Evolutionary conservation across 208 protist species (phyloP).

Genomic region (Herpetomonas tarakana): DNA sequence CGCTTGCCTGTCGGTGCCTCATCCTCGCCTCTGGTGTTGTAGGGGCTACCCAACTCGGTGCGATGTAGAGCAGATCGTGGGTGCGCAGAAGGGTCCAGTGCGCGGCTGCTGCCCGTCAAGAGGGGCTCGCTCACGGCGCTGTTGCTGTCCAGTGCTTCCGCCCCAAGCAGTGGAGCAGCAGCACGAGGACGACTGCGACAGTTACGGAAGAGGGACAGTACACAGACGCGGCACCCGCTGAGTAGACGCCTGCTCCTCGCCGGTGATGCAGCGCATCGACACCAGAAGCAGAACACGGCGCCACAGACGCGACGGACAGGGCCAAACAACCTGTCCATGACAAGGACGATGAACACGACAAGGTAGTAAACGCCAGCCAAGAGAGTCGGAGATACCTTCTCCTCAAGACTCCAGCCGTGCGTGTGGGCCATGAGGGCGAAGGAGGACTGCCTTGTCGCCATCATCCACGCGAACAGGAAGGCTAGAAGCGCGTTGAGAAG

Average conservation of each 20-base stretch:
- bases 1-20: background rate
- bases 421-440: constrained; percentile 21
- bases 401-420: constrained; percentile 17
- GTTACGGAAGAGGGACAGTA: background rate
- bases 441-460: constrained; percentile 15
- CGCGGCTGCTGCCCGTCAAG: background rate
- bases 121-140: background rate
- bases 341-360: constrained; percentile 12
- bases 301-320: background rate
- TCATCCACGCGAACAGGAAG: constrained; percentile 50
- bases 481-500: constrained; percentile 21
- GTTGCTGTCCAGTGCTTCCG: background rate
- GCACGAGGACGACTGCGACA: too few relatives aligned
- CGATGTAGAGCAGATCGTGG: too few relatives aligned
- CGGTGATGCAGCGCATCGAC: background rate
- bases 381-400: constrained; percentile 10
- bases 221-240: background rate
- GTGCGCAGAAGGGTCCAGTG: too few relatives aligned
- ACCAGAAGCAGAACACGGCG: background rate
- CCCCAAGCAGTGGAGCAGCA: background rate
- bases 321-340: constrained; percentile 5
- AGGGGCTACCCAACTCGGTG: too few relatives aligned
- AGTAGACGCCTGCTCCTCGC: background rate
- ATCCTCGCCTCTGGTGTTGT: background rate
- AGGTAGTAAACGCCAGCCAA: constrained; percentile 28